Base-by-base conservation (phyloP, 192 early-diverging fungal genomes). In the Entomortierella parvispora region DNA sequence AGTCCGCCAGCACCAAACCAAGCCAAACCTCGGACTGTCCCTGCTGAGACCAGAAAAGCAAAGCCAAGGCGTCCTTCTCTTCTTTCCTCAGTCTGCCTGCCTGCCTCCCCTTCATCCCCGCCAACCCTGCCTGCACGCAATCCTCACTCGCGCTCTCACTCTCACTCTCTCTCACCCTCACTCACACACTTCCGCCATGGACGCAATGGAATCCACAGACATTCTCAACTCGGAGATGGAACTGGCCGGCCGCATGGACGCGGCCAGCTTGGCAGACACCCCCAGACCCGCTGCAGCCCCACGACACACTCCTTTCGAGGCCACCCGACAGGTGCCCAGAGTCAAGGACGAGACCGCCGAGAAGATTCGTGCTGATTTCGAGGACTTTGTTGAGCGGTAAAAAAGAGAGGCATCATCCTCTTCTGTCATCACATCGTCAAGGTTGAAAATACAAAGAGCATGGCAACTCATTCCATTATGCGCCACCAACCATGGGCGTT, bases 321-420 rank as follows among this genome's bases (percentile, higher is more conserved):
- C 74, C n/a, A 61, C 49, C 22, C 59, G 74, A 29, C 74, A 77
- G 65, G 66, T 77, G 12, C 32, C 74, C 53, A 68, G 62, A 47
- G 66, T 50, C 53, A 77, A 63, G 49, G 74, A 77, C 37, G 74
- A 77, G 61, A 77, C 74, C 10, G 74, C 74, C 8, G 74, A 77
- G 34, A 77, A 77, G 74, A 77, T 77, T 66, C 74, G 74, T 59
- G 68, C 68, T 60, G 74, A 68, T 55, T 77, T 77, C 59, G 74
- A 77, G 43, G 65, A 77, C 17, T 77, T 77, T 43, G 54, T 77
- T 29, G 74, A 77, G 28, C 40, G 48, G 74, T 77, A 55, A n/a
- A n/a, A n/a, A n/a, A n/a, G n/a, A n/a, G n/a, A n/a, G n/a, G n/a
- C n/a, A n/a, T n/a, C n/a, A n/a, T n/a, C n/a, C n/a, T n/a, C n/a